These are phyloP conservation scores for Teunomyces kruisii DNA, from an alignment of 805 yeast species.

Conservation along the genomic window DNA sequence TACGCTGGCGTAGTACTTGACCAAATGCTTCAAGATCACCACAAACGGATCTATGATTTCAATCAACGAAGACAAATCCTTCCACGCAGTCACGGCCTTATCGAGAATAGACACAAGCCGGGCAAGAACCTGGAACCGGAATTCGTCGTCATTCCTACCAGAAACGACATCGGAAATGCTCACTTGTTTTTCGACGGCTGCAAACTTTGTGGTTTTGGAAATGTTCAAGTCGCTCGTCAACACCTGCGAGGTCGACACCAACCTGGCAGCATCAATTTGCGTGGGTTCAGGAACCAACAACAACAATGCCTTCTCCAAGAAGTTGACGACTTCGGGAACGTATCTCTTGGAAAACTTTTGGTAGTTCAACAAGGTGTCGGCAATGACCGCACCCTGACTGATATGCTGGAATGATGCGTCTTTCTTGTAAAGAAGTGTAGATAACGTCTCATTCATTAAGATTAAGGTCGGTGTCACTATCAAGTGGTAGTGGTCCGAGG, in stretches of 20 bases:
- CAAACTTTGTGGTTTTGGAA: slow-evolving; percentile 15
- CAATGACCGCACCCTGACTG: slow-evolving; percentile 63
- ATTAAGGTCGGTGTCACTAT: slow-evolving; percentile 83
- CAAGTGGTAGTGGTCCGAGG: slow-evolving; percentile 93
- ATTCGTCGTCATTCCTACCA: slow-evolving; percentile 11
- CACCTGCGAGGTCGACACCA: slow-evolving; percentile 11
- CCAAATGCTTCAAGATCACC: slow-evolving; percentile 39
- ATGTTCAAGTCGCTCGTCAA: slow-evolving; percentile 16
- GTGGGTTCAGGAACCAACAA: slow-evolving; percentile 43
- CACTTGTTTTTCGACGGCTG: slow-evolving; percentile 1
- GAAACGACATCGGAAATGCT: slow-evolving; percentile 11
- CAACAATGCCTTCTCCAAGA: slow-evolving; percentile 52
- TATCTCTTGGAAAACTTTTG: slow-evolving; percentile 79
- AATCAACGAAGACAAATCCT: slow-evolving; percentile 57
- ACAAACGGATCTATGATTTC: slow-evolving; percentile 57
- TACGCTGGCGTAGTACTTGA: slow-evolving; percentile 31
- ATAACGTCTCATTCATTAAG: slow-evolving; percentile 65
- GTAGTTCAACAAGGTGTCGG: slow-evolving; percentile 64
- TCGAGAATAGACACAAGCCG: slow-evolving; percentile 35
- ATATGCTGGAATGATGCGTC: slow-evolving; percentile 37
- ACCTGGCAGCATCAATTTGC: slow-evolving; percentile 12
- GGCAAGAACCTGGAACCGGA: slow-evolving; percentile 30
- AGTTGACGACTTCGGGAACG: slow-evolving; percentile 73
- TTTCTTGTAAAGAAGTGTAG: slow-evolving; percentile 33
- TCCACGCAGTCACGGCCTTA: slow-evolving; percentile 47